A percentile compares a stretch with the other conserved stretches of the same genome.
These are phyloP conservation scores for Anisodus tanguticus DNA, from an alignment of 257 asterid species.

Conservation along the genomic window DNA sequence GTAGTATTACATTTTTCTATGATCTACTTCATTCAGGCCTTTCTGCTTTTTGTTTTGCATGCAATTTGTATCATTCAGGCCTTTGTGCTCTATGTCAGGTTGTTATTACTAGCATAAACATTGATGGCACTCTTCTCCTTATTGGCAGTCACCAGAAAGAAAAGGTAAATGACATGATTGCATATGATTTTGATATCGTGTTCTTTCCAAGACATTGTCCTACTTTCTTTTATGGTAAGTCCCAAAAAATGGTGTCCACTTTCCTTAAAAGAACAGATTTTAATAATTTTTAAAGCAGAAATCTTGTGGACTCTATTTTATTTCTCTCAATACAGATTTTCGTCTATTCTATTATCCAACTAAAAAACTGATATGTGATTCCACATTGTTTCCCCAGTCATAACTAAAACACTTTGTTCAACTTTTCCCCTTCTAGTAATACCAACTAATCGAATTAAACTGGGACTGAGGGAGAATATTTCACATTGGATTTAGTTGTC, in stretches of 20 bases:
- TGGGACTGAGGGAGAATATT: not conserved
- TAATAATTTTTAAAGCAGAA: constrained; percentile 12
- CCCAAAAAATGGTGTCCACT: constrained; percentile 2
- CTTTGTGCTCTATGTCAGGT: constrained; percentile 59
- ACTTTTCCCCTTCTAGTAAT: not conserved
- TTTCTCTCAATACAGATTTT: constrained; percentile 6
- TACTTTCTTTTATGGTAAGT: not conserved
- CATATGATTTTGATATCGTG: not conserved
- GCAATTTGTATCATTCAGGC: constrained; percentile 22
- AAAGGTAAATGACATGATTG: constrained; percentile 56
- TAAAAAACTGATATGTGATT: not conserved
- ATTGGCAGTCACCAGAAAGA: constrained; percentile 91
- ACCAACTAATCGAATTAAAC: not conserved
- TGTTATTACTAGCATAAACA: constrained; percentile 88
- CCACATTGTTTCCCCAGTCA: constrained; percentile 6
- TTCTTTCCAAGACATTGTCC: not conserved
- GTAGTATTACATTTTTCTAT: not conserved
- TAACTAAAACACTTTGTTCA: not conserved
- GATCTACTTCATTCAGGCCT: not conserved
- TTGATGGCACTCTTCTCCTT: constrained; percentile 76
- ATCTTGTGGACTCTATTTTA: not conserved
- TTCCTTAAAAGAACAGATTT: not conserved
- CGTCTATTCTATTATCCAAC: not conserved
- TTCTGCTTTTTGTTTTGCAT: constrained; percentile 3
- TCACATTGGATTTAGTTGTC: not conserved